phyloP scores from a whole-genome alignment of 2,329 filamentous ascomycete genomes.

The Neofusicoccum cordaticola region DNA sequence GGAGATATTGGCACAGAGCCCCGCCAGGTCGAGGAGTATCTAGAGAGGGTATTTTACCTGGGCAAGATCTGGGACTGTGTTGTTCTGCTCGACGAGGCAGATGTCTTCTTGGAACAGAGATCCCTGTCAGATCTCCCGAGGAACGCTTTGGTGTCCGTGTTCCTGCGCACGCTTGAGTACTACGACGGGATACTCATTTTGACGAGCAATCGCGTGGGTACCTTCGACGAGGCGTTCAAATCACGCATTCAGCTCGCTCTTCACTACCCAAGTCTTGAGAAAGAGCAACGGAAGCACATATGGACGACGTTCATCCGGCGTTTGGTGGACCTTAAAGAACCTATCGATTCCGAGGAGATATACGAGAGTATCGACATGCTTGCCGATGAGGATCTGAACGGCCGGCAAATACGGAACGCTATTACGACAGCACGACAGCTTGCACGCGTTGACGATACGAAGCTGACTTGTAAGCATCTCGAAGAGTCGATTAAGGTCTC shows the following conservation, averaged over 20 bases:
- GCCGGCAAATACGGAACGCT: conserved; percentile 52
- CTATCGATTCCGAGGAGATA: too few species aligned
- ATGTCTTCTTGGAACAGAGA: conserved; percentile 55
- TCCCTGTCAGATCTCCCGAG: conserved; percentile 30
- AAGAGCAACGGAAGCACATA: conserved; percentile 9
- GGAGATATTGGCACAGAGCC: background rate
- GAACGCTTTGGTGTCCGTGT: conserved; percentile 39
- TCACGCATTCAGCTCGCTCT: too few species aligned
- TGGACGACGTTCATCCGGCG: too few species aligned
- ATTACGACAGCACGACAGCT: conserved; percentile 30
- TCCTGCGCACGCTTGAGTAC: conserved; percentile 31
- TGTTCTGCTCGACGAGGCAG: conserved; percentile 21
- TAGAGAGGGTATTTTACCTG: background rate
- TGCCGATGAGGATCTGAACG: conserved; percentile 44
- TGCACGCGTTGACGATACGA: too few species aligned
- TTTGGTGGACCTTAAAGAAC: too few species aligned
- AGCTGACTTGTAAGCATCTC: too few species aligned
- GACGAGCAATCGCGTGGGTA: conserved; percentile 18
- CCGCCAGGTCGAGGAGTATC: background rate
- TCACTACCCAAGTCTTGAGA: too few species aligned
- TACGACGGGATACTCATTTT: conserved; percentile 34
- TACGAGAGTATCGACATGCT: conserved; percentile 42
- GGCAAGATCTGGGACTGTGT: background rate
- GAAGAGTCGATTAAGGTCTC: too few species aligned
- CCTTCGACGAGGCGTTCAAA: conserved; percentile 17